Base-by-base conservation (phyloP, 2,329 filamentous ascomycete genomes). In the Monosporascus ibericus region DNA sequence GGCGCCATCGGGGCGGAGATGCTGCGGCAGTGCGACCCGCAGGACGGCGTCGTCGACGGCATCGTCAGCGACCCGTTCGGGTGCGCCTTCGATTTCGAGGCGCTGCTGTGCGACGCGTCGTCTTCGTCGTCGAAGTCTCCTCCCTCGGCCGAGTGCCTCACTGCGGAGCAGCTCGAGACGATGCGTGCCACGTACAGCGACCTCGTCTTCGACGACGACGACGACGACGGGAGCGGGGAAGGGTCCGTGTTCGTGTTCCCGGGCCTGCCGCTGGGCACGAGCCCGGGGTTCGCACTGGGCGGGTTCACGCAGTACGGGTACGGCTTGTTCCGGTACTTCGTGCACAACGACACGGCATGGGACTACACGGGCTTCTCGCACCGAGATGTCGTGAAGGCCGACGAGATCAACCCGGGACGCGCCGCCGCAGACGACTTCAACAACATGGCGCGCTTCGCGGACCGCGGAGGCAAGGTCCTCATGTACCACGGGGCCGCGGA, bases 401-500 rank as follows among this genome's bases (percentile, higher is more conserved):
- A 52, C 9, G 30, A 5, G 30, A 34, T 34, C 30, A 5, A 34
- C 30, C 30, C 30, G 11, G 30, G 11, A 11, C 30, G 30, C 30
- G 30, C 30, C 30, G 5, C 0, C 9, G 56, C 59, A 1, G 37
- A 51, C 7, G 30, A 54, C 18, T 57, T 74, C 67, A 53, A 72
- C 66, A 5, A 3, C 61, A 68, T 68, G 46, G 65, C 63, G 60
- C 63, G 55, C 39, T 67, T 69, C 48, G 58, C 65, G 40, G 61
- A 68, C 5, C 63, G 65, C 2, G 73, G 74, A 37, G 68, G 67
- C 15, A 78, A 77, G 61, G 61, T 78, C 37, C 56, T 77, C 34
- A 72, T 71, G 50, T 74, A 71, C 55, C 74, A 75, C 52, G 75
- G 75, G 18, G 61, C 65, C 22, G 68, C 69, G 39, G 75, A 78